Percentiles rank a stretch among this genome's conserved stretches.
Evolutionary conservation across 2,329 filamentous ascomycete species (phyloP).

Genomic region (Bipolaris victoriae): DNA sequence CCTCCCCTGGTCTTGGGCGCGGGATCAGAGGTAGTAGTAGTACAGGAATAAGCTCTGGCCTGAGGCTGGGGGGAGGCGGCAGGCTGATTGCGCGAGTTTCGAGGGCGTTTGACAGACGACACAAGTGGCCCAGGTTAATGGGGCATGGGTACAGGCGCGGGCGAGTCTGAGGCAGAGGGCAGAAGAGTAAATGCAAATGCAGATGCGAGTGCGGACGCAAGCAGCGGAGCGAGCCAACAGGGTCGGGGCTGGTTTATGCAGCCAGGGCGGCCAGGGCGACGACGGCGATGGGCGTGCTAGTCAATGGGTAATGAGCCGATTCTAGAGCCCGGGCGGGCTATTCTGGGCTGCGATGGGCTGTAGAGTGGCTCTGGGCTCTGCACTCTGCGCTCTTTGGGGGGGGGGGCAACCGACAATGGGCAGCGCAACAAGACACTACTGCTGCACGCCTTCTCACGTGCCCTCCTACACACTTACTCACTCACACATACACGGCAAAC

Average conservation of each 20-base stretch:
- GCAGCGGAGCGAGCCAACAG: slow-evolving; percentile 9
- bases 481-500: too few relatives aligned
- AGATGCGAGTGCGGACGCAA: background rate
- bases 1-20: slow-evolving; percentile 17
- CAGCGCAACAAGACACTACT: too few relatives aligned
- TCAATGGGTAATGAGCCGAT: background rate
- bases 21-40: slow-evolving; percentile 5
- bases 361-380: too few relatives aligned
- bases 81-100: slow-evolving; percentile 26
- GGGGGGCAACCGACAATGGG: too few relatives aligned
- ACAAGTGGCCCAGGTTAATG: slow-evolving; percentile 18
- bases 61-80: slow-evolving; percentile 22
- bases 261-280: slow-evolving; percentile 11
- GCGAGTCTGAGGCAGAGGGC: slow-evolving; percentile 10
- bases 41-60: slow-evolving; percentile 2
- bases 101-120: slow-evolving; percentile 28
- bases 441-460: too few relatives aligned
- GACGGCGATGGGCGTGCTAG: background rate
- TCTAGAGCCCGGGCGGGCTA: background rate
- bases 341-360: background rate
- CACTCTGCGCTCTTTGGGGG: too few relatives aligned
- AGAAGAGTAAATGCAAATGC: slow-evolving; percentile 10
- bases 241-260: slow-evolving; percentile 11
- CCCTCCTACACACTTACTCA: too few relatives aligned
- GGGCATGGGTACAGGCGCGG: slow-evolving; percentile 14